Evolutionary conservation across 2,329 filamentous ascomycete species (phyloP), one percentile per base, ranked within the genome.

Genomic region (Colletotrichum tropicicola): DNA sequence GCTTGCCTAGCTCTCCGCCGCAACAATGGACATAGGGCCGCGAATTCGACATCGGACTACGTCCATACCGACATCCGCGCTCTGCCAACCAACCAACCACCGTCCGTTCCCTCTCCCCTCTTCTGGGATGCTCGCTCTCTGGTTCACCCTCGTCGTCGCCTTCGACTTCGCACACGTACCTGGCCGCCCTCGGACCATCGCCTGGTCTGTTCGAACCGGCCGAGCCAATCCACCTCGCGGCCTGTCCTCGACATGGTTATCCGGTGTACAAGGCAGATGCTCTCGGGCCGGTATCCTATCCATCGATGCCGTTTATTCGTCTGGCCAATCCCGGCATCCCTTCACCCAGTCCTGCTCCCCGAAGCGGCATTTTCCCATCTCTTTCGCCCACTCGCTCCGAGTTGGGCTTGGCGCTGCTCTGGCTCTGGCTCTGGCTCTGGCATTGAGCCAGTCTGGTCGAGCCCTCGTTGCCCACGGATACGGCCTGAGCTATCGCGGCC

Each of bases 401-500:
- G 27, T 44, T 35, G 10, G 48, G 35, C 27, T 45, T 43, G n/a
- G 39, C 17, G 30, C 17, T 28, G 21, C 21, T 39, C 6, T 48
- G 30, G 27, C 32, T 39, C 15, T 57, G 54, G 13, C 54, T 37
- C 49, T 45, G 41, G 56, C 27, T 48, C 43, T 56, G 57, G 37
- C 49, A 45, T 57, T 56, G 62, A 10, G 17, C 39, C 17, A 8
- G 39, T 27, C n/a, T n/a, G n/a, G n/a, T 47, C 61, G 56, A 56
- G 37, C 27, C 30, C 30, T 56, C 21, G 37, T 19, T 56, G 57
- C 23, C 57, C 62, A 62, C 62, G 51, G 57, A 62, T 56, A 30
- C 37, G 57, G 32, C 51, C 62, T 62, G 62, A 55, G 44, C 62
- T 59, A 25, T 44, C 32, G 47, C 17, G 27, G 32, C 30, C 52